Evolutionary conservation across 768 basidiomycete genomes (phyloP).

Genomic region (Chalciporus piperatus): DNA sequence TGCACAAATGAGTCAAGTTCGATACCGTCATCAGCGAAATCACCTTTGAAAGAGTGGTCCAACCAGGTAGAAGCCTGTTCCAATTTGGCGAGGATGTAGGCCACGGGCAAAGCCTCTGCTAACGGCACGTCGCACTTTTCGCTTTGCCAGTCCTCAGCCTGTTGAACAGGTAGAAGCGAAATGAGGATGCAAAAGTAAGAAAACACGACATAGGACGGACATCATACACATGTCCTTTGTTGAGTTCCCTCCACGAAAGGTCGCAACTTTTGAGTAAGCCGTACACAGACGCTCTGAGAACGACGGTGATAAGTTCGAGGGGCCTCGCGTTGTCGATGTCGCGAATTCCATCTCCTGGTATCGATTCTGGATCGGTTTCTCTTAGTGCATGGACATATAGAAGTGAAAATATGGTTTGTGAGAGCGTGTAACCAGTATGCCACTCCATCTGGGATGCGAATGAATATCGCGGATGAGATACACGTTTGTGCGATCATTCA

Average conservation of each 20-base stretch:
- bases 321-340: conserved; percentile 48
- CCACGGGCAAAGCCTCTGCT: conserved; percentile 58
- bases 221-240: conserved; percentile 73
- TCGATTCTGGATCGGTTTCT: conserved; percentile 57
- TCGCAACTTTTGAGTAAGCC: conserved; percentile 81
- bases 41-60: conserved; percentile 42
- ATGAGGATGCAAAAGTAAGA: conserved; percentile 13
- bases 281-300: conserved; percentile 63
- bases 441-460: conserved; percentile 67
- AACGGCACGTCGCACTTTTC: conserved; percentile 85
- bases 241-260: conserved; percentile 76
- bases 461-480: conserved; percentile 11
- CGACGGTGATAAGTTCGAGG: conserved; percentile 59
- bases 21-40: neutral
- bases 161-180: conserved; percentile 9
- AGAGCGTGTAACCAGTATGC: conserved; percentile 81
- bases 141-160: conserved; percentile 88
- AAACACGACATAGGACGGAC: conserved; percentile 44
- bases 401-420: conserved; percentile 81
- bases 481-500: conserved; percentile 33
- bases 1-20: conserved; percentile 24
- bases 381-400: conserved; percentile 66
- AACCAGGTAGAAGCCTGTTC: conserved; percentile 67
- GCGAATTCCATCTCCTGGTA: conserved; percentile 24
- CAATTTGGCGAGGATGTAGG: conserved; percentile 50